Evolutionary conservation across 345 rosid species (phyloP).

Genomic region (Ricinus communis): DNA sequence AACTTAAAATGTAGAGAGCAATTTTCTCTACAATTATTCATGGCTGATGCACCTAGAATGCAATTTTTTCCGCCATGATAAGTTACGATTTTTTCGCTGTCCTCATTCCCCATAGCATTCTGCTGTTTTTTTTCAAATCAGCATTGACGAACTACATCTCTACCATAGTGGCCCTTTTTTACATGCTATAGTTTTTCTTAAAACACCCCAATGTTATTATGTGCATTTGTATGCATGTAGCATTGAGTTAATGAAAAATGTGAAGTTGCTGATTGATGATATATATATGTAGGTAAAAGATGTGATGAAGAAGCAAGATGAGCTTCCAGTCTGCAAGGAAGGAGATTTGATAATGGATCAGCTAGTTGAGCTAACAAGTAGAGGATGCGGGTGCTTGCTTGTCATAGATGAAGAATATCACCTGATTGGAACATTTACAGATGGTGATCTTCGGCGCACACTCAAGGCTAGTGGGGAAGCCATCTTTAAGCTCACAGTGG

Average conservation of each 20-base stretch:
- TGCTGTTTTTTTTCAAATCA: neutral
- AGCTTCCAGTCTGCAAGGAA: conserved; percentile 87
- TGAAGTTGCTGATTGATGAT: neutral
- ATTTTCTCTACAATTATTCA: too few relatives aligned
- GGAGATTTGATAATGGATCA: conserved; percentile 93
- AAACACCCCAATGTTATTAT: neutral
- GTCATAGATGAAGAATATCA: conserved; percentile 60
- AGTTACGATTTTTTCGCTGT: too few relatives aligned
- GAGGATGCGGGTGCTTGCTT: conserved; percentile 94
- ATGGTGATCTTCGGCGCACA: conserved; percentile 92
- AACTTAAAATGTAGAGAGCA: too few relatives aligned
- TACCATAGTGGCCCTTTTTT: neutral
- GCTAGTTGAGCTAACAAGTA: conserved; percentile 83
- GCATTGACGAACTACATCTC: neutral
- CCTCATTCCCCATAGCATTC: too few relatives aligned
- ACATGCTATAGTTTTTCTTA: neutral
- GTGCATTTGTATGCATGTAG: neutral
- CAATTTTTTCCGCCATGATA: too few relatives aligned
- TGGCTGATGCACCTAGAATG: too few relatives aligned
- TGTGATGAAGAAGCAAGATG: conserved; percentile 88
- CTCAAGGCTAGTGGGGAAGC: conserved; percentile 87
- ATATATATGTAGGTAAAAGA: conserved; percentile 59
- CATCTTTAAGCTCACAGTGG: conserved; percentile 88
- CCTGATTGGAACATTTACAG: conserved; percentile 88
- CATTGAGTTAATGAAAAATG: neutral